These are phyloP conservation scores for Albugo laibachii DNA, from an alignment of 352 stramenopile species.

Conservation along the genomic window DNA sequence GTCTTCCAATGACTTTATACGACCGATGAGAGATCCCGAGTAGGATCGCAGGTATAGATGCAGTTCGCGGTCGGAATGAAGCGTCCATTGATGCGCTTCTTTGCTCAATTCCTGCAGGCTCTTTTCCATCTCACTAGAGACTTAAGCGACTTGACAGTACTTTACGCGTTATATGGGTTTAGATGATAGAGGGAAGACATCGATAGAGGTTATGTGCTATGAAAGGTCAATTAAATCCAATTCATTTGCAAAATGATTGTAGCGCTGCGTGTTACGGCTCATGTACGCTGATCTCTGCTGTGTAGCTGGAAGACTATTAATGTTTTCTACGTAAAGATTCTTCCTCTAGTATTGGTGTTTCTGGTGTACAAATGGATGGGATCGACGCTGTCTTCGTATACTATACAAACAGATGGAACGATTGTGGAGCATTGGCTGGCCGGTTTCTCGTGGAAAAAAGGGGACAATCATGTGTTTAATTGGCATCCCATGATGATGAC, in stretches of 20 bases:
- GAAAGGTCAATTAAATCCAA: too few relatives aligned
- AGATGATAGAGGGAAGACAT: too few relatives aligned
- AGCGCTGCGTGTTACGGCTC: too few relatives aligned
- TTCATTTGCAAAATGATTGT: too few relatives aligned
- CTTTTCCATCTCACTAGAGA: conserved; percentile 4
- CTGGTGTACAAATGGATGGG: conserved; percentile 64
- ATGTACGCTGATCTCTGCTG: too few relatives aligned
- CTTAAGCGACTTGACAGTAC: too few relatives aligned
- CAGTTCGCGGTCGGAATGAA: conserved; percentile 53
- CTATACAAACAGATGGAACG: conserved; percentile 13
- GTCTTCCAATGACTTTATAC: conserved; percentile 55
- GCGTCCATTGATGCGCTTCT: conserved; percentile 37
- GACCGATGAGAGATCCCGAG: conserved; percentile 38
- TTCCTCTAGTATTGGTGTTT: conserved; percentile 34
- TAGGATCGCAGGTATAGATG: conserved; percentile 48
- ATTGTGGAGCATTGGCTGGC: conserved; percentile 24
- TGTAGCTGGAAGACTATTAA: too few relatives aligned
- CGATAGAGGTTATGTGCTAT: too few relatives aligned
- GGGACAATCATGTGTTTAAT: conserved; percentile 57
- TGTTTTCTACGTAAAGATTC: conserved; percentile 10
- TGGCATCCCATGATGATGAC: conserved; percentile 79
- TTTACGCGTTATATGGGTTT: too few relatives aligned
- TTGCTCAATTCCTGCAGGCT: conserved; percentile 21
- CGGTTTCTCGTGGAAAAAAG: conserved; percentile 46
- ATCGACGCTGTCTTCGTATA: conserved; percentile 32